A percentile compares a stretch with the other conserved stretches of the same genome.
These are phyloP conservation scores for Lactuca sativa DNA, from an alignment of 129 eudicot species.

Conservation along the genomic window DNA sequence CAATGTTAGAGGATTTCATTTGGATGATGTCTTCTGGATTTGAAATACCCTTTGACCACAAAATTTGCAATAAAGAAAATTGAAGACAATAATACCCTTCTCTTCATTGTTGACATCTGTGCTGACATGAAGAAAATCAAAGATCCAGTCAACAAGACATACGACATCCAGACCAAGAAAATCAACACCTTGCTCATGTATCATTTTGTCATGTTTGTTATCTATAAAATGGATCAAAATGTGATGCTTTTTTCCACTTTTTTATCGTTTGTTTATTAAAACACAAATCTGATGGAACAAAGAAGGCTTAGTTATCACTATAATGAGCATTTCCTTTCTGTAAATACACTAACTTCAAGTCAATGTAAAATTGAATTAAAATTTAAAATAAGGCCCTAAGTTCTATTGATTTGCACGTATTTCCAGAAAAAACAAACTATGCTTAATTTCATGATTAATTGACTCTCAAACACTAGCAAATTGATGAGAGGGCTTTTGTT, in stretches of 20 bases:
- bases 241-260: neutral
- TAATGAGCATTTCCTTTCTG: no score
- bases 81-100: slow-evolving; percentile 69
- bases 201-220: neutral
- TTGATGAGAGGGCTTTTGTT: no score
- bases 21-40: neutral
- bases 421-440: no score
- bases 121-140: slow-evolving; percentile 73
- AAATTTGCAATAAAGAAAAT: slow-evolving; percentile 74
- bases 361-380: no score
- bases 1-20: no score
- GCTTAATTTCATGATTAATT: no score
- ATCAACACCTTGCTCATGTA: slow-evolving; percentile 74
- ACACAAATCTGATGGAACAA: slow-evolving; percentile 60
- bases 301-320: slow-evolving; percentile 27
- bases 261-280: neutral
- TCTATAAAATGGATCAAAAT: neutral
- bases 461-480: no score
- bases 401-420: no score
- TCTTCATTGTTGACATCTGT: slow-evolving; percentile 71
- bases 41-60: slow-evolving; percentile 65
- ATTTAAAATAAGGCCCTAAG: no score
- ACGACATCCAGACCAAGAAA: slow-evolving; percentile 75
- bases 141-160: slow-evolving; percentile 67
- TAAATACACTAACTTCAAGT: no score